phyloP scores from a whole-genome alignment of 140 eudicot species.

The Cichorium intybus region DNA sequence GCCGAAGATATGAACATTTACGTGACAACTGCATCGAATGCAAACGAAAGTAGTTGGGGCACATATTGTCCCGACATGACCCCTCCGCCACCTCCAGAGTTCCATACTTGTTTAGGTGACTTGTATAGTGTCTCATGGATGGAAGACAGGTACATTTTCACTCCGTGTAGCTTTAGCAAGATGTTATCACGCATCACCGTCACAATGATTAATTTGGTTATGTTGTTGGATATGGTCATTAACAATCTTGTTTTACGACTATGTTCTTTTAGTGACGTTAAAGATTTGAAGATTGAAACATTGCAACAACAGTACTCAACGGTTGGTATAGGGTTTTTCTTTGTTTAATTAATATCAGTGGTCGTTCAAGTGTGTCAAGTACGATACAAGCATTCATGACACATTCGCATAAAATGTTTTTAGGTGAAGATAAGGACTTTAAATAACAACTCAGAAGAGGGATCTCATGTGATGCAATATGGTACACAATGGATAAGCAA shows the following conservation, averaged over 20 bases:
- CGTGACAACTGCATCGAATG: constrained; percentile 74
- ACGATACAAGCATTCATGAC: neutral
- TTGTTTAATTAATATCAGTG: neutral
- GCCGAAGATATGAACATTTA: constrained; percentile 65
- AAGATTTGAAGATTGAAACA: constrained; percentile 64
- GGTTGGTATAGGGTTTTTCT: constrained; percentile 32
- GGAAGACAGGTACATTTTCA: constrained; percentile 65
- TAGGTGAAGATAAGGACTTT: constrained; percentile 75
- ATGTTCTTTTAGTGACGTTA: constrained; percentile 50
- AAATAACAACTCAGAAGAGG: constrained; percentile 48
- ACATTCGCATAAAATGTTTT: too few relatives aligned
- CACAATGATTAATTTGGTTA: neutral
- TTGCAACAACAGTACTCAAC: constrained; percentile 51
- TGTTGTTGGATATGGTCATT: neutral
- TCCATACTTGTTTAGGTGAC: constrained; percentile 70
- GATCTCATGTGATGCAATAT: constrained; percentile 97
- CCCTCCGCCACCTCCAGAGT: constrained; percentile 60
- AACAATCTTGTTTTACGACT: neutral
- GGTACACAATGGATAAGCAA: constrained; percentile 59
- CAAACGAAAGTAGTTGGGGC: constrained; percentile 66
- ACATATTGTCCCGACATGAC: constrained; percentile 69
- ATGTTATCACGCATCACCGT: neutral
- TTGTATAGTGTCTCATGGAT: constrained; percentile 82
- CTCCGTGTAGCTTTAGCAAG: neutral
- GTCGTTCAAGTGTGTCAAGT: neutral